Percentiles rank a stretch among this genome's conserved stretches.
Evolutionary conservation across 331 rosid species (phyloP).

Genomic region (Ulmus americana): DNA sequence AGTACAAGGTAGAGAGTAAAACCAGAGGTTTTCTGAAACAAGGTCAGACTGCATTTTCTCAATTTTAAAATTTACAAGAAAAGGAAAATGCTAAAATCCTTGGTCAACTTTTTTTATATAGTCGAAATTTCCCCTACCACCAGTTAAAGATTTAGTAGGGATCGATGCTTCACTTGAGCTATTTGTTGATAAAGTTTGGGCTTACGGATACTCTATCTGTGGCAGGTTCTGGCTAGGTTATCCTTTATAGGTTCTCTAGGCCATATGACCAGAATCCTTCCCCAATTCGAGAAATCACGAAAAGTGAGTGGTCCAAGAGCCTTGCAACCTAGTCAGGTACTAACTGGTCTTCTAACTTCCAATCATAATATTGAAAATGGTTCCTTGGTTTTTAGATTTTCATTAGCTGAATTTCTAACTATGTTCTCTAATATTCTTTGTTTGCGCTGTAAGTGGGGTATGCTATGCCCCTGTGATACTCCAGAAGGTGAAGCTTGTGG

Average conservation of each 20-base stretch:
- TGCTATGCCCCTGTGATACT: conserved; percentile 99
- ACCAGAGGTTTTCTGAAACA: no score
- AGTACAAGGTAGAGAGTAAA: no score
- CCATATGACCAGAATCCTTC: conserved; percentile 76
- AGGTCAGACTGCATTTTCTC: no score
- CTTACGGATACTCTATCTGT: conserved; percentile 14
- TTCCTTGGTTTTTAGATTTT: neutral
- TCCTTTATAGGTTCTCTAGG: conserved; percentile 71
- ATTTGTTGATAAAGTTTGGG: neutral
- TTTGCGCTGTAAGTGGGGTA: conserved; percentile 67
- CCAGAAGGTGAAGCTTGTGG: conserved; percentile 98
- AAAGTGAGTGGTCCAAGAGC: conserved; percentile 95
- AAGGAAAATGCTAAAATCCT: no score
- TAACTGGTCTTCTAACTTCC: conserved; percentile 7
- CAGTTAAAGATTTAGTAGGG: neutral
- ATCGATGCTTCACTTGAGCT: neutral
- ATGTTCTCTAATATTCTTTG: neutral
- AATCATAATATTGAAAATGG: conserved; percentile 7
- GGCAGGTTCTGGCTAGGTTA: conserved; percentile 67
- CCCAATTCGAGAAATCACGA: conserved; percentile 93
- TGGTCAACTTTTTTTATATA: no score
- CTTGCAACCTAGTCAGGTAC: conserved; percentile 95
- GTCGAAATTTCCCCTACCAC: no score
- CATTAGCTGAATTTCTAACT: neutral
- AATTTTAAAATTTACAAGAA: no score